Conservation (phyloP, 768 basidiomycete genomes). For the Leccinum aurantiacum region DNA sequence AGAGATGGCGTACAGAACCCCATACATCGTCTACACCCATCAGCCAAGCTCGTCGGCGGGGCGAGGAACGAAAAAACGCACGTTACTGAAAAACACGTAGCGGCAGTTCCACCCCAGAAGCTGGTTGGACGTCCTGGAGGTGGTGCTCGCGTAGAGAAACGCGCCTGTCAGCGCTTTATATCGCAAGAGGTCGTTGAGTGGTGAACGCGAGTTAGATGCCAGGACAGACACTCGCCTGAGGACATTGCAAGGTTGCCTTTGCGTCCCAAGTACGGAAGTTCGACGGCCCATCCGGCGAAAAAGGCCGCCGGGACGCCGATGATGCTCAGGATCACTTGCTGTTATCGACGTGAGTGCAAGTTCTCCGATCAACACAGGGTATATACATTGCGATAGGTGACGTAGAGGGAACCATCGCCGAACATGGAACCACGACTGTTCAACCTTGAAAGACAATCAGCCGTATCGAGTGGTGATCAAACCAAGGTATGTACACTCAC, state of each 20-base stretch:
- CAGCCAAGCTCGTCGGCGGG: not conserved
- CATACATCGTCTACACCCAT: slow-evolving; percentile 61
- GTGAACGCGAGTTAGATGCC: slow-evolving; percentile 15
- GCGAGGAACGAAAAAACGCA: slow-evolving; percentile 19
- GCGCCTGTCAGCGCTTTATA: slow-evolving; percentile 64
- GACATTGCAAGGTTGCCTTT: slow-evolving; percentile 65
- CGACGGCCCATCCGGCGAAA: slow-evolving; percentile 69
- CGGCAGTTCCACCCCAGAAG: slow-evolving; percentile 82
- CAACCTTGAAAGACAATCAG: slow-evolving; percentile 40
- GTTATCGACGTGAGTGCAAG: slow-evolving; percentile 2
- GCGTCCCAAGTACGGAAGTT: slow-evolving; percentile 61
- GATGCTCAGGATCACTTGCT: slow-evolving; percentile 71
- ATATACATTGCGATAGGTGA: slow-evolving; percentile 69
- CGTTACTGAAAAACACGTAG: slow-evolving; percentile 54
- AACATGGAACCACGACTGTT: slow-evolving; percentile 63
- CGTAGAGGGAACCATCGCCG: slow-evolving; percentile 67
- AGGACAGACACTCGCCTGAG: slow-evolving; percentile 50
- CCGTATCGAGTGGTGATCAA: not conserved
- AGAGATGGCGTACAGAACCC: slow-evolving; percentile 68
- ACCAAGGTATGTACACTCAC: slow-evolving; percentile 32
- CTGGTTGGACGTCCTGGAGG: slow-evolving; percentile 64
- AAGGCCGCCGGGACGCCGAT: slow-evolving; percentile 73
- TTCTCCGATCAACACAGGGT: too few species aligned
- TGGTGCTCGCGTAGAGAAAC: slow-evolving; percentile 75
- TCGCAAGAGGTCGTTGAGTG: slow-evolving; percentile 46